These are phyloP conservation scores for Termitomyces bulborhizus DNA, from an alignment of 768 basidiomycete genomes.

Conservation along the genomic window DNA sequence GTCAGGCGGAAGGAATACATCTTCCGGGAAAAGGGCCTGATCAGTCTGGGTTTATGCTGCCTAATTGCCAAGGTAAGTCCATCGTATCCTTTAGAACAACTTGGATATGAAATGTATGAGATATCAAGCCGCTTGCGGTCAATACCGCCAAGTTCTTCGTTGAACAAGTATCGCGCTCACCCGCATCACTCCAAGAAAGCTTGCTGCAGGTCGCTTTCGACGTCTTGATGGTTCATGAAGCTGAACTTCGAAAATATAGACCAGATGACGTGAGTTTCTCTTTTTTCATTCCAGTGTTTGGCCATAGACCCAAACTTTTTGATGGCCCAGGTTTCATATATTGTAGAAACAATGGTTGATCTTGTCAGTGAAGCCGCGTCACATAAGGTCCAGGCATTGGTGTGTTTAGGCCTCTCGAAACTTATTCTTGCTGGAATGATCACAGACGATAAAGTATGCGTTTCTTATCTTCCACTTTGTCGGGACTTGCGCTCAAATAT, in stretches of 20 bases:
- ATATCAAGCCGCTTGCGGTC: conserved; percentile 23
- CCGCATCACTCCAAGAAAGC: conserved; percentile 59
- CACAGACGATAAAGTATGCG: conserved; percentile 58
- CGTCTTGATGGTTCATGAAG: conserved; percentile 78
- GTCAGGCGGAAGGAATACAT: conserved; percentile 68
- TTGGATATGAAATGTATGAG: background rate
- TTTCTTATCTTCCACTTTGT: background rate
- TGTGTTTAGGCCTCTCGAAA: conserved; percentile 82
- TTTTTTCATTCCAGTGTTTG: background rate
- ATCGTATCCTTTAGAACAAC: background rate
- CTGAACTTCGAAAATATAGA: conserved; percentile 31
- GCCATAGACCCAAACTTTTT: background rate
- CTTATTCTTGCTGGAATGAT: conserved; percentile 75
- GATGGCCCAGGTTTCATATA: conserved; percentile 13
- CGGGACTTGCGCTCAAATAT: conserved; percentile 21
- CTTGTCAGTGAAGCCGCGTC: conserved; percentile 42
- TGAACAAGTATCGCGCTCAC: conserved; percentile 50
- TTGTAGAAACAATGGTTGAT: conserved; percentile 28
- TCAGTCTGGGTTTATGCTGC: conserved; percentile 66
- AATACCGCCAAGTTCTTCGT: conserved; percentile 56
- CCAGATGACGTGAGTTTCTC: conserved; percentile 16
- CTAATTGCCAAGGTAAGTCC: conserved; percentile 60
- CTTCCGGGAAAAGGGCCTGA: conserved; percentile 60
- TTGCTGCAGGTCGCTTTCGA: conserved; percentile 85
- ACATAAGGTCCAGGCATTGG: conserved; percentile 54